Conservation (phyloP, 2,329 filamentous ascomycete species). For the Cytospora piceicola region DNA sequence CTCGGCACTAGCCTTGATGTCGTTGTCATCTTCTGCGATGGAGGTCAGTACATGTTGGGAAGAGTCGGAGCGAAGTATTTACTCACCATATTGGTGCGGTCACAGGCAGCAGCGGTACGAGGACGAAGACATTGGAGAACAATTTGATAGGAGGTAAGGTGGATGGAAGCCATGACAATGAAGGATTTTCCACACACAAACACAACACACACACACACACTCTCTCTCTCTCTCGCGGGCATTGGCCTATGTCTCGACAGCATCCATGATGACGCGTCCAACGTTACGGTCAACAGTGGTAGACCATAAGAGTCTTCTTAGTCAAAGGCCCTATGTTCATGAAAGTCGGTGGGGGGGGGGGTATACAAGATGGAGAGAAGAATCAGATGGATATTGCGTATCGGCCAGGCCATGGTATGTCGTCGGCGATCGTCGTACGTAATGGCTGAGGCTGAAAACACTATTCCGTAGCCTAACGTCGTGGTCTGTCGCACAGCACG, state of each 20-base stretch:
- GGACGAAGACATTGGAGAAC: slow-evolving; percentile 30
- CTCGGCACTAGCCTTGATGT: slow-evolving; percentile 37
- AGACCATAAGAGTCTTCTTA: too few species aligned
- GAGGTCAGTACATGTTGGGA: not conserved
- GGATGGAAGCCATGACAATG: too few species aligned
- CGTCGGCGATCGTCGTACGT: not conserved
- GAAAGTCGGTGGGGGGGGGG: too few species aligned
- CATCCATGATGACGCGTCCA: too few species aligned
- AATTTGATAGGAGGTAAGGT: slow-evolving; percentile 2
- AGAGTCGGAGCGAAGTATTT: not conserved
- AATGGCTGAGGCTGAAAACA: not conserved
- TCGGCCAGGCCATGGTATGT: too few species aligned
- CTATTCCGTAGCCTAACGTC: not conserved
- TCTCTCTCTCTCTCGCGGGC: too few species aligned
- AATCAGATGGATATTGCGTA: not conserved
- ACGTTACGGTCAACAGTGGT: too few species aligned
- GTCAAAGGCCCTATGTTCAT: too few species aligned
- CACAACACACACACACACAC: too few species aligned
- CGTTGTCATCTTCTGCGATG: slow-evolving; percentile 41
- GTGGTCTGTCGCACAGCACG: not conserved
- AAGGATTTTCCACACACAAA: too few species aligned
- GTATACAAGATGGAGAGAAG: too few species aligned
- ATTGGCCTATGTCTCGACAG: too few species aligned
- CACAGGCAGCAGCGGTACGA: slow-evolving; percentile 43
- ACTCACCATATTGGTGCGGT: slow-evolving; percentile 39